Conservation (phyloP, 1,284 basidiomycete species). For the Cryptococcus sp. region DNA sequence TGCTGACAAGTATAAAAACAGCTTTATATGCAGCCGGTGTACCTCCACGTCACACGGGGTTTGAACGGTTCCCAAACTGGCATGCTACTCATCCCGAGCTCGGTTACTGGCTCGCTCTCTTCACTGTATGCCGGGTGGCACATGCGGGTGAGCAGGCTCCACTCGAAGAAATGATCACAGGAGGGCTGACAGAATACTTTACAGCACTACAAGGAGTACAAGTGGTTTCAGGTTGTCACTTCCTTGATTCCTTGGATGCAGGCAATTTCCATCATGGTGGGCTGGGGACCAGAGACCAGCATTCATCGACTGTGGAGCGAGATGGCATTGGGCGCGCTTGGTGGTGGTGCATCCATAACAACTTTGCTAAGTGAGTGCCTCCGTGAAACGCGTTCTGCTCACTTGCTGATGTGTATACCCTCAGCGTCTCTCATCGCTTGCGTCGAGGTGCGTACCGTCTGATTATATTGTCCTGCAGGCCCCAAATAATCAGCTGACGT, state of each 20-base stretch:
- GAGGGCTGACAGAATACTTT: not conserved
- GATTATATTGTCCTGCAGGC: not conserved
- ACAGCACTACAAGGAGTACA: slow-evolving; percentile 32
- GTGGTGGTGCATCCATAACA: slow-evolving; percentile 27
- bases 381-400: not conserved
- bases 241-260: slow-evolving; percentile 29
- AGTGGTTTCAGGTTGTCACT: slow-evolving; percentile 26
- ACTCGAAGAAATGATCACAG: too few relatives aligned
- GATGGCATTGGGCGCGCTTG: slow-evolving; percentile 27
- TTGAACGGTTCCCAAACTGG: slow-evolving; percentile 29
- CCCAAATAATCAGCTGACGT: not conserved
- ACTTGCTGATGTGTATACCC: not conserved
- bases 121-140: slow-evolving; percentile 38
- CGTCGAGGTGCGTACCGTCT: slow-evolving; percentile 19
- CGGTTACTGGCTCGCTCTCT: slow-evolving; percentile 22
- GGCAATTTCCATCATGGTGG: slow-evolving; percentile 23
- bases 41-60: slow-evolving; percentile 31
- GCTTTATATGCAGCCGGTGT: slow-evolving; percentile 37
- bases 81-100: slow-evolving; percentile 25
- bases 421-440: slow-evolving; percentile 25
- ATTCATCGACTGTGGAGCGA: slow-evolving; percentile 27
- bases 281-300: slow-evolving; percentile 25
- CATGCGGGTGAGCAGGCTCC: slow-evolving; percentile 22
- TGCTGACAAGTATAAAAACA: not conserved
- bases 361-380: slow-evolving; percentile 15